Base-by-base conservation (phyloP, 2,329 filamentous ascomycete genomes). In the Phialemonium atrogriseum region DNA sequence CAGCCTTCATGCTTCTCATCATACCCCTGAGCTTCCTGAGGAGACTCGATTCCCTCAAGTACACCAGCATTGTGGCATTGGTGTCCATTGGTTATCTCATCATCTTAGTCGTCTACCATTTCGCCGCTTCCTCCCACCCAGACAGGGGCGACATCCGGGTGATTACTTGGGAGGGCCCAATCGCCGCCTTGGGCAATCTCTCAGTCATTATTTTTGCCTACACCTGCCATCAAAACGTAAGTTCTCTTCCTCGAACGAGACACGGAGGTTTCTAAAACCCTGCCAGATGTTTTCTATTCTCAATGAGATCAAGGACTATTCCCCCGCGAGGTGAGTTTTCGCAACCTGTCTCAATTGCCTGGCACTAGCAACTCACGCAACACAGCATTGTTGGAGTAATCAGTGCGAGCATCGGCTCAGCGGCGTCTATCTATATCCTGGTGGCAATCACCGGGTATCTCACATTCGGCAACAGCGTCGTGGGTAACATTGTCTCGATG, bases 141-240 rank as follows among this genome's bases (percentile, higher is more conserved):
- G 76, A 83, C 32, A 75, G 85, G 32, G 81, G 84, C 10, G 73
- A 80, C 8, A 42, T 98, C 37, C 76, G 83, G 29, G 62, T 86
- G 18, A 68, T 95, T 40, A 64, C 74, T 39, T 94, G 86, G 80
- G 80, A 77, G 25, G 85, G 89, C 7, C 69, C 84, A 4, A 68
- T 94, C 8, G 73, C 82, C 21, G 79, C 83, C 6, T 66, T 98
- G 32, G 86, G 85, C 45, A 88, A 84, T 40, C 76, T 98, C 42
- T 91, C 91, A 0, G 87, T 98, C 32, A 88, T 96, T 35, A 85
- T 98, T 3, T 98, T 98, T 66, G 91, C 89, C n/a, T 98, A 96
- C 55, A 98, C 91, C 2, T 98, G 91, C 55, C 91, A 98, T 58
- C 91, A 98, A 51, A 98, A 98, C 54, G 85, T 91, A 62, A 43